A percentile compares a stretch with the other conserved stretches of the same genome.
Conservation (phyloP, 805 yeast genomes). For the Metschnikowia amazonensis region DNA sequence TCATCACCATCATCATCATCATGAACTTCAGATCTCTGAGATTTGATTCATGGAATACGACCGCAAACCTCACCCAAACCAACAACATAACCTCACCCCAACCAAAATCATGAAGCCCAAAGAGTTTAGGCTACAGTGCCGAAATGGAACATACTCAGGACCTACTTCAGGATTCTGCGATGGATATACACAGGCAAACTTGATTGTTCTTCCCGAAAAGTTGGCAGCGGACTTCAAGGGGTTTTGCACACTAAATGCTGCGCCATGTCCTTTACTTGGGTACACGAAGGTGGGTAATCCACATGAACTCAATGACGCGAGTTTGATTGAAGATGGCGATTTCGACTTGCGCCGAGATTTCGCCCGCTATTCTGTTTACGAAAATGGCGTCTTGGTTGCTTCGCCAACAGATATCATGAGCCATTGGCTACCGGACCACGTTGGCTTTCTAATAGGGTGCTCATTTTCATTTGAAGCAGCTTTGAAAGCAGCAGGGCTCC, state of each 20-base stretch:
- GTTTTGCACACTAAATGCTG: conserved; percentile 36
- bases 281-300: conserved; percentile 26
- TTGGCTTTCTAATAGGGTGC: conserved; percentile 43
- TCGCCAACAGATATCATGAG: conserved; percentile 21
- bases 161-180: conserved; percentile 17
- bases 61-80: background rate
- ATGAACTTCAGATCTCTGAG: too few relatives aligned
- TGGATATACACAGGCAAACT: conserved; percentile 38
- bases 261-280: conserved; percentile 37
- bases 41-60: background rate
- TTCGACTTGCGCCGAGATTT: conserved; percentile 33
- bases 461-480: conserved; percentile 40
- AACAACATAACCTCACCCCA: background rate
- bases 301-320: conserved; percentile 1
- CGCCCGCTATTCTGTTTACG: conserved; percentile 33
- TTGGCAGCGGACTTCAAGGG: conserved; percentile 31
- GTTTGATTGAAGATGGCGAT: conserved; percentile 9
- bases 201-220: conserved; percentile 32
- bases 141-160: background rate
- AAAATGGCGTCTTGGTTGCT: conserved; percentile 25
- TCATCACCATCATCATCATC: too few relatives aligned
- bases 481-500: conserved; percentile 25
- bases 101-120: conserved; percentile 7
- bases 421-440: conserved; percentile 32
- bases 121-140: conserved; percentile 8